Evolutionary conservation across 495 filamentous ascomycete genomes (phyloP), one percentile per base, ranked within the genome.

Genomic region (Aspergillus asperescens): DNA sequence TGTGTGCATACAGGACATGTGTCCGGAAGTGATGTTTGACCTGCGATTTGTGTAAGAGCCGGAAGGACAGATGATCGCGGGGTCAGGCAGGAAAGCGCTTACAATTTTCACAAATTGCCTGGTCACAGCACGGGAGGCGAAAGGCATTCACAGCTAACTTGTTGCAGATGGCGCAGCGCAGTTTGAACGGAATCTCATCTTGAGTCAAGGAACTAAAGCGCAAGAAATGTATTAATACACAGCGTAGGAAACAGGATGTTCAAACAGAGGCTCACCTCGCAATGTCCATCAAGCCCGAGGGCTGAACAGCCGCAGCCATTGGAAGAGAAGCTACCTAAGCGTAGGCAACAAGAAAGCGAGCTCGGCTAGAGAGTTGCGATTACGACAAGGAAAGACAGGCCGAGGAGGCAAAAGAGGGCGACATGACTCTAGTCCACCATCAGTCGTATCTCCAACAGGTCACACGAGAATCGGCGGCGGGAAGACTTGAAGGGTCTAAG

Each of bases 1-100:
- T 99, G 93, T 40, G 89, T 85, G 79, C 93, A 99, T 48, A 96
- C 87, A 3, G 93, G 92, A 57, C 93, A 99, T 28, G 85, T 83
- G 18, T 86, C 80, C 13, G 87, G 82, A 15, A 95, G 76, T 24
- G 82, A 86, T 7, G 80, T 67, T 64, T 93, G 90, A 67, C 89
- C 89, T 94, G 57, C 3, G 49, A 8, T 43, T n/a, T 4, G 47
- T 48, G 55, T 70, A 38, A 73, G 72, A 55, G 5, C 19, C 27
- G 28, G n/a, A 12, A 19, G 12, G 18, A 23, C 1, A 39, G 37
- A 3, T 32, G 29, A 2, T 4, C 29, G 46, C 12, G 2, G 41
- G 22, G 39, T 19, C 50, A 23, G 41, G 6, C 22, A 44, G 6
- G 37, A 32, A 29, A 24, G 42, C 39, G 61, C 89, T 69, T 73